Percentiles rank a stretch among this genome's conserved stretches.
Evolutionary conservation across 306 rosid genomes (phyloP).

Genomic region (Crotalaria pallida): DNA sequence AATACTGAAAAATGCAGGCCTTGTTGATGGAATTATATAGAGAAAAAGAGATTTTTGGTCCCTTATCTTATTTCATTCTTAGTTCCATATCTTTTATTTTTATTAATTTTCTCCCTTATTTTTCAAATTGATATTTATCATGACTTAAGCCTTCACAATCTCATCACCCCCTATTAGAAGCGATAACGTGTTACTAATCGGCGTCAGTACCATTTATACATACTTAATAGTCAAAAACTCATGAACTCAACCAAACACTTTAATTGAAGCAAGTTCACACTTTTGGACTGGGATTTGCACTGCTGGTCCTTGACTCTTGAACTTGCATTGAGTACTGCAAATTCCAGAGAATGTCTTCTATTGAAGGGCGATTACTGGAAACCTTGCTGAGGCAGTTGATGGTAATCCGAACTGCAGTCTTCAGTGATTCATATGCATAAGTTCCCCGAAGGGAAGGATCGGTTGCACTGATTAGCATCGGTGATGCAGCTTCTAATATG

Average conservation of each 20-base stretch:
- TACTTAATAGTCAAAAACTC: slow-evolving; percentile 2
- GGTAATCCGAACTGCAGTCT: slow-evolving; percentile 60
- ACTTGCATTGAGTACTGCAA: slow-evolving; percentile 87
- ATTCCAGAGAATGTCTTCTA: slow-evolving; percentile 86
- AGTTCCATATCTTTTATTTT: too few species aligned
- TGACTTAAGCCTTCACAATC: too few species aligned
- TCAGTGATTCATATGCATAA: slow-evolving; percentile 62
- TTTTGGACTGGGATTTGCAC: slow-evolving; percentile 43
- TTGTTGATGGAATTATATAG: not conserved
- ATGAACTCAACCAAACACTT: not conserved
- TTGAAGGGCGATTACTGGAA: slow-evolving; percentile 66
- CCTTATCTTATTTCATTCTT: too few species aligned
- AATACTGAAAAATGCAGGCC: not conserved
- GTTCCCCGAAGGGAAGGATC: slow-evolving; percentile 59
- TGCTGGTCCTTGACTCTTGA: slow-evolving; percentile 85
- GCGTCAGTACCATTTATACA: not conserved
- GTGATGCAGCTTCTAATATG: slow-evolving; percentile 45
- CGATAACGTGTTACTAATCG: too few species aligned
- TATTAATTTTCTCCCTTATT: too few species aligned
- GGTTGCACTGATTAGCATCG: slow-evolving; percentile 10
- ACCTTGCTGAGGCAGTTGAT: slow-evolving; percentile 61
- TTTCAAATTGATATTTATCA: too few species aligned
- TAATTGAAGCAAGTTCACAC: not conserved
- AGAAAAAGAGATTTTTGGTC: too few species aligned
- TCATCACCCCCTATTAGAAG: too few species aligned